Percentiles rank a stretch among this genome's conserved stretches.
These are phyloP conservation scores for Amniculicola lignicola DNA, from an alignment of 495 filamentous ascomycete species.

Conservation along the genomic window DNA sequence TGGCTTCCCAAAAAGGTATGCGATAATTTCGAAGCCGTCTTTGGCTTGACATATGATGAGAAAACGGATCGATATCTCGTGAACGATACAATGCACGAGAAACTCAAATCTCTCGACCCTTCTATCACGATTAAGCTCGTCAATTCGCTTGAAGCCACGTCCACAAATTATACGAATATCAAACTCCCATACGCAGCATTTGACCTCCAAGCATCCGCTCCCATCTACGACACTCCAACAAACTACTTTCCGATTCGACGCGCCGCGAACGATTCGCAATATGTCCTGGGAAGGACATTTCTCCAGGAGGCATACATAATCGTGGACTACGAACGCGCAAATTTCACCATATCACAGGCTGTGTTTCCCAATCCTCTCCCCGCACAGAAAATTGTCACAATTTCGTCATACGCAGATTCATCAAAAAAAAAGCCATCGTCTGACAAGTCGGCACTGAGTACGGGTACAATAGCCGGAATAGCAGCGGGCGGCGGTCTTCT, in stretches of 20 bases:
- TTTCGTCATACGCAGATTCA: constrained; percentile 14
- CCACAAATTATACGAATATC: constrained; percentile 34
- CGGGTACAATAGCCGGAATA: constrained; percentile 31
- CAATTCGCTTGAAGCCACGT: constrained; percentile 24
- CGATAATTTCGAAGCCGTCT: constrained; percentile 37
- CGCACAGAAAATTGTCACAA: constrained; percentile 30
- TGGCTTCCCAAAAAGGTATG: constrained; percentile 40
- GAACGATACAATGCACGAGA: constrained; percentile 35
- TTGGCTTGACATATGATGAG: constrained; percentile 40
- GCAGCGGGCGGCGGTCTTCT: constrained; percentile 27
- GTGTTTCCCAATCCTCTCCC: constrained; percentile 30
- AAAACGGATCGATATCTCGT: constrained; percentile 37
- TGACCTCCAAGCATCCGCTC: constrained; percentile 35
- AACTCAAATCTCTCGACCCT: constrained; percentile 34
- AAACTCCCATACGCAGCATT: constrained; percentile 37
- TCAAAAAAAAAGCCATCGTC: background rate
- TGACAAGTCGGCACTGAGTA: constrained; percentile 19
- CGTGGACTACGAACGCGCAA: constrained; percentile 37
- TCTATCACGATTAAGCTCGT: constrained; percentile 38
- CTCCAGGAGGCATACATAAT: constrained; percentile 41
- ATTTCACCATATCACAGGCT: constrained; percentile 37
- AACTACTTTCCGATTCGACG: constrained; percentile 40
- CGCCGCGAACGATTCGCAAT: constrained; percentile 37
- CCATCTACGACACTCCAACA: constrained; percentile 29
- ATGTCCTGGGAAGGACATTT: constrained; percentile 35